Percentiles rank a stretch among this genome's conserved stretches.
Evolutionary conservation across 306 rosid species (phyloP).

Genomic region (barrel medic (Medicago truncatula)): MtrunA17r5.0-ANR NC_053043.1:27620501-27621000

Average conservation of each 20-base stretch:
- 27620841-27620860: not conserved
- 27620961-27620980: constrained; percentile 75
- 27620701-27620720: no score
- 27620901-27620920: constrained; percentile 65
- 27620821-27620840: no score
- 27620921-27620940: constrained; percentile 76
- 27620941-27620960: constrained; percentile 55
- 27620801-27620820: not conserved
- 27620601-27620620: no score
- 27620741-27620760: no score
- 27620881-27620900: constrained; percentile 69
- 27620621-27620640: no score
- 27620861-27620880: constrained; percentile 84
- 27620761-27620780: no score
- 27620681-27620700: no score
- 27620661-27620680: no score
- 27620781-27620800: no score
- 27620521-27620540: not conserved
- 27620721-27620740: no score
- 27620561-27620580: not conserved
- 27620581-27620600: no score
- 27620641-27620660: no score
- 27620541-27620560: not conserved
- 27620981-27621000: constrained; percentile 81
- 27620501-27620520: not conserved